phyloP scores from a whole-genome alignment of 2,329 filamentous ascomycete genomes.

The Elsinoe batatas region DNA sequence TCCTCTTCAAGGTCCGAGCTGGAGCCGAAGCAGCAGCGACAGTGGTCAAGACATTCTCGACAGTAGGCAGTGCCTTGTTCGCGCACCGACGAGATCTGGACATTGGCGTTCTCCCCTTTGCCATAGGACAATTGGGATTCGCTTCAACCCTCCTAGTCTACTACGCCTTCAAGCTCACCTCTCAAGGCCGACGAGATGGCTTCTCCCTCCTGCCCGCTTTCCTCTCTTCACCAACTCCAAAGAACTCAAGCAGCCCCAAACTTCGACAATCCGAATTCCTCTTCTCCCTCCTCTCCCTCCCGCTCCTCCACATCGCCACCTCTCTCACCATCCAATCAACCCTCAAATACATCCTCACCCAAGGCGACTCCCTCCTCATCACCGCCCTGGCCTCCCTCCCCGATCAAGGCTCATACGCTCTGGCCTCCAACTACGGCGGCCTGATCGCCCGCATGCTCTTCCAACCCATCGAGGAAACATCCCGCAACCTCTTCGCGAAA shows the following conservation, averaged over 20 bases:
- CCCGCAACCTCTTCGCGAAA: conserved; percentile 78
- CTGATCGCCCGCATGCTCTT: conserved; percentile 81
- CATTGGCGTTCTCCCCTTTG: conserved; percentile 77
- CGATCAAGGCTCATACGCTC: conserved; percentile 82
- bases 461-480: conserved; percentile 91
- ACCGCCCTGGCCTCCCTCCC: conserved; percentile 63
- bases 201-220: conserved; percentile 58
- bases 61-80: conserved; percentile 61
- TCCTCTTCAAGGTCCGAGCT: conserved; percentile 71
- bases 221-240: conserved; percentile 35
- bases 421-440: conserved; percentile 87
- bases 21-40: conserved; percentile 76
- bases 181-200: conserved; percentile 44
- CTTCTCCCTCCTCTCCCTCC: conserved; percentile 54
- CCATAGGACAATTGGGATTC: conserved; percentile 74
- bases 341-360: conserved; percentile 87
- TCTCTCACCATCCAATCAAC: conserved; percentile 80
- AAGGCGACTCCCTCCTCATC: conserved; percentile 86
- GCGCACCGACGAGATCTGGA: conserved; percentile 44
- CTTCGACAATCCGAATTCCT: conserved; percentile 36
- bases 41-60: conserved; percentile 62
- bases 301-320: conserved; percentile 62
- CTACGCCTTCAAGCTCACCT: conserved; percentile 55
- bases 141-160: conserved; percentile 57
- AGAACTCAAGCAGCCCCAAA: neutral